These are phyloP conservation scores for Glycine soja DNA, from an alignment of 306 rosid genomes.

Conservation along the genomic window DNA sequence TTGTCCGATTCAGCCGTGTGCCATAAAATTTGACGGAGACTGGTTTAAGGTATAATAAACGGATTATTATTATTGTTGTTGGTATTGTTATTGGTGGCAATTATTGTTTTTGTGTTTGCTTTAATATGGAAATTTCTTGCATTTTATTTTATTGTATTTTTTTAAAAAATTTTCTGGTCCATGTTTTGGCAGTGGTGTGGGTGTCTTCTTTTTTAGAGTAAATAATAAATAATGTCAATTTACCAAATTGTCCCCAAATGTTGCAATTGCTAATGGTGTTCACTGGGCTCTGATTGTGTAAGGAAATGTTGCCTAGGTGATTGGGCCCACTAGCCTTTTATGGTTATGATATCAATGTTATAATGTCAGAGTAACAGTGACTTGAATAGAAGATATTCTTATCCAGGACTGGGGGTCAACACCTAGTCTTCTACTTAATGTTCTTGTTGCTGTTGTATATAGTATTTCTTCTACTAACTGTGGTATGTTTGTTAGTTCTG, in stretches of 20 bases:
- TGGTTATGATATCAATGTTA: slow-evolving; percentile 8
- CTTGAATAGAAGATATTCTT: background rate
- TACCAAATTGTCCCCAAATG: slow-evolving; percentile 44
- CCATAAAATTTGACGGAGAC: slow-evolving; percentile 42
- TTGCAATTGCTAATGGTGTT: slow-evolving; percentile 7
- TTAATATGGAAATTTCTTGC: background rate
- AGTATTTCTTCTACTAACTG: background rate
- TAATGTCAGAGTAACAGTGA: slow-evolving; percentile 28
- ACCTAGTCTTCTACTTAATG: background rate
- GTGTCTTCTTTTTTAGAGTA: background rate
- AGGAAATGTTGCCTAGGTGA: slow-evolving; percentile 1
- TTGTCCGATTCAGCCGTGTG: slow-evolving; percentile 46
- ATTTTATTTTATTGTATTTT: background rate
- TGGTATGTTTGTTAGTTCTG: slow-evolving; percentile 3
- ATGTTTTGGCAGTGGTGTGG: background rate
- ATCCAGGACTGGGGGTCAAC: background rate
- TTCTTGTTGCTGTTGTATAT: background rate
- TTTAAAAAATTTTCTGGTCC: too few species aligned
- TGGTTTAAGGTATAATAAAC: slow-evolving; percentile 52
- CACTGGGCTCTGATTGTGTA: background rate
- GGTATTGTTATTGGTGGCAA: background rate
- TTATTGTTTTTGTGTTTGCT: slow-evolving; percentile 17
- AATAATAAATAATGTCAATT: slow-evolving; percentile 28
- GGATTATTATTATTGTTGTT: background rate
- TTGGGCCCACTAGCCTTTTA: slow-evolving; percentile 21